A percentile compares a stretch with the other conserved stretches of the same genome.
Conservation (phyloP, 441 rosid species). For the Populus hybrid region DNA sequence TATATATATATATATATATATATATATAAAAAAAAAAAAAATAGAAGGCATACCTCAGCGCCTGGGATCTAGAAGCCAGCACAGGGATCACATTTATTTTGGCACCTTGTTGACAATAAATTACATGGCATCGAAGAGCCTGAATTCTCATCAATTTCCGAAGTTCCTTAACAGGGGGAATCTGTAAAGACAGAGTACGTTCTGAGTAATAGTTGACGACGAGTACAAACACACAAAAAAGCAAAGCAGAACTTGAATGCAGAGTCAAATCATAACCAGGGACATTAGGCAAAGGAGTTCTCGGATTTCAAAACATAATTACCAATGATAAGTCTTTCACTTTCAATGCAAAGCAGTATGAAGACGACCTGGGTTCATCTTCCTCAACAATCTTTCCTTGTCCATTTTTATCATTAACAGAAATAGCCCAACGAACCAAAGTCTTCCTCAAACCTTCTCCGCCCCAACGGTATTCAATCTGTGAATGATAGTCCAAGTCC, state of each 20-base stretch:
- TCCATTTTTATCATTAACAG: constrained; percentile 47
- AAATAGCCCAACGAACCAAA: constrained; percentile 77
- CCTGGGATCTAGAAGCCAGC: constrained; percentile 82
- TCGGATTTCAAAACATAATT: constrained; percentile 16
- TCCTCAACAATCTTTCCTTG: constrained; percentile 49
- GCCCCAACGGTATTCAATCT: constrained; percentile 85
- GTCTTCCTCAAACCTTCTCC: constrained; percentile 91
- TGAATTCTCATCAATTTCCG: constrained; percentile 75
- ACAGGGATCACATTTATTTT: constrained; percentile 69
- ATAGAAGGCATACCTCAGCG: constrained; percentile 54
- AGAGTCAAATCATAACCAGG: not conserved
- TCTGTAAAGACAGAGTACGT: constrained; percentile 32
- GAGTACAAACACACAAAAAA: not conserved
- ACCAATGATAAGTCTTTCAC: constrained; percentile 59
- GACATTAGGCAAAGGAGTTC: not conserved
- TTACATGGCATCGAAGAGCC: constrained; percentile 70
- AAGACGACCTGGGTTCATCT: constrained; percentile 53
- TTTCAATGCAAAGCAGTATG: constrained; percentile 60
- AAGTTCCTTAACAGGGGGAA: constrained; percentile 66
- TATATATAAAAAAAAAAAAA: no score
- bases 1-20: no score
- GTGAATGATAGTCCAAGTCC: constrained; percentile 84
- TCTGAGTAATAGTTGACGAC: not conserved
- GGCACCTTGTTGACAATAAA: constrained; percentile 65
- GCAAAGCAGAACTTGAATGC: not conserved